Conservation (phyloP, 2,329 filamentous ascomycete species). For the Ilyonectria mors-panacis region DNA sequence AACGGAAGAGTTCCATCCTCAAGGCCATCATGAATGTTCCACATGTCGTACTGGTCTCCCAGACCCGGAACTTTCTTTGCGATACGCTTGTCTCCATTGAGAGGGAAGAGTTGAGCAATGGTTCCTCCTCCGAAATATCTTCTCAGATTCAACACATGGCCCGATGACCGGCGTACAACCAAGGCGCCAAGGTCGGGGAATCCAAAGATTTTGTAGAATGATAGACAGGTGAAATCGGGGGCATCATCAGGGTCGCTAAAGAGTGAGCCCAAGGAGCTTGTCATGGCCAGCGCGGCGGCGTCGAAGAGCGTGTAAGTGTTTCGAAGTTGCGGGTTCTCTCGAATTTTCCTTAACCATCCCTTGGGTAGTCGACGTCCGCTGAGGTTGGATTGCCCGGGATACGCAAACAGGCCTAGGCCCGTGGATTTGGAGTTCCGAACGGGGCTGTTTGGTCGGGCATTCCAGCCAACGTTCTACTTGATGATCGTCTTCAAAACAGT, state of each 20-base stretch:
- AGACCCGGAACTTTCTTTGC: conserved; percentile 58
- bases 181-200: conserved; percentile 76
- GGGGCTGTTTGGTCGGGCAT: conserved; percentile 39
- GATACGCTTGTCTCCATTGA: conserved; percentile 42
- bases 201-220: conserved; percentile 78
- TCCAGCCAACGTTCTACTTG: conserved; percentile 63
- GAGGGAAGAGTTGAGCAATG: conserved; percentile 66
- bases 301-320: conserved; percentile 69
- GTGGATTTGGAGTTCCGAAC: conserved; percentile 34
- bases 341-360: conserved; percentile 64
- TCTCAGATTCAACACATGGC: conserved; percentile 67
- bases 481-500: conserved; percentile 74
- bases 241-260: conserved; percentile 66
- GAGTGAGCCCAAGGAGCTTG: conserved; percentile 66
- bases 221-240: conserved; percentile 74
- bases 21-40: conserved; percentile 70
- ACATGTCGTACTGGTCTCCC: conserved; percentile 53
- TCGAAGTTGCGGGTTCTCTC: conserved; percentile 44
- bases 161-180: conserved; percentile 69
- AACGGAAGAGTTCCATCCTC: conserved; percentile 79
- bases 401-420: conserved; percentile 68
- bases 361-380: conserved; percentile 74
- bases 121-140: conserved; percentile 80
- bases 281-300: conserved; percentile 76
- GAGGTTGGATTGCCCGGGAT: conserved; percentile 80